These are phyloP conservation scores for Erodium chrysanthum DNA, from an alignment of 441 rosid species.

Conservation along the genomic window DNA sequence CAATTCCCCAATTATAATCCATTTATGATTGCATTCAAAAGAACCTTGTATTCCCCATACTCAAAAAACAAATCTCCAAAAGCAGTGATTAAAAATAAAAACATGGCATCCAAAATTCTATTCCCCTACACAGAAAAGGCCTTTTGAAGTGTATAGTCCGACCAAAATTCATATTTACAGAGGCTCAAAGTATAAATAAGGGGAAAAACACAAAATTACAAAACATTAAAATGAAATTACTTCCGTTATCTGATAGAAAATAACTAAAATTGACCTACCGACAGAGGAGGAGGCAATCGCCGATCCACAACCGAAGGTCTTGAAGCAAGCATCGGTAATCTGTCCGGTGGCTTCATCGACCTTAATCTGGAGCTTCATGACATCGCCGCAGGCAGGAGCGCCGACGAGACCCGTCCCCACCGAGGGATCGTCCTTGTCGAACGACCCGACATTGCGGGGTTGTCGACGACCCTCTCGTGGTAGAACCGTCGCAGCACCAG, in stretches of 20 bases:
- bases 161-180: too few species aligned
- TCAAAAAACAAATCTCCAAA: not conserved
- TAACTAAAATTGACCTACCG: constrained; percentile 30
- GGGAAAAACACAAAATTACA: not conserved
- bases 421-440: constrained; percentile 70
- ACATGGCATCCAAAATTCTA: not conserved
- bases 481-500: constrained; percentile 37
- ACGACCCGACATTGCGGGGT: constrained; percentile 82
- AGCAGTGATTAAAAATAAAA: too few species aligned
- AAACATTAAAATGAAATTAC: not conserved
- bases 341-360: constrained; percentile 73
- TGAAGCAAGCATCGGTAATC: constrained; percentile 80
- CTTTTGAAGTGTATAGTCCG: too few species aligned
- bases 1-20: not conserved
- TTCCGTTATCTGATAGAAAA: too few species aligned
- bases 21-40: not conserved
- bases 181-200: not conserved
- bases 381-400: constrained; percentile 94
- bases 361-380: constrained; percentile 91
- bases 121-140: not conserved
- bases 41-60: not conserved
- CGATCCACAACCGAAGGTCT: constrained; percentile 93
- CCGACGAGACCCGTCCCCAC: constrained; percentile 91
- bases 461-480: constrained; percentile 86
- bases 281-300: constrained; percentile 95